These are phyloP conservation scores for Chalciporus pseudorubinellus DNA, from an alignment of 768 basidiomycete genomes.

Conservation along the genomic window DNA sequence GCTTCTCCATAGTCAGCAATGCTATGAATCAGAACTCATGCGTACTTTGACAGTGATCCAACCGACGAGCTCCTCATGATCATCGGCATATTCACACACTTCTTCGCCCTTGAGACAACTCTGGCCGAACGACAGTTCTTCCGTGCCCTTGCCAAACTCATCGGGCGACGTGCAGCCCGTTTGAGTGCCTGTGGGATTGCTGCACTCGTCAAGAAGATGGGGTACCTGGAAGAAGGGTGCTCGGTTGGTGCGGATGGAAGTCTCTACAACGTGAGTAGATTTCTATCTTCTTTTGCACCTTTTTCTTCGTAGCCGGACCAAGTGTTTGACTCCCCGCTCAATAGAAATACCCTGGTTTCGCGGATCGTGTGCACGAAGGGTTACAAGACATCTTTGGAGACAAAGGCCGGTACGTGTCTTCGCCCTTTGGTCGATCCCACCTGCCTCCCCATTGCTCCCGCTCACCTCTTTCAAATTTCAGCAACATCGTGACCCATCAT, in stretches of 20 bases:
- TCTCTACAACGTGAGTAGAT: conserved; percentile 77
- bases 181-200: conserved; percentile 95
- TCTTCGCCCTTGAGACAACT: conserved; percentile 95
- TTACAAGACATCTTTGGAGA: conserved; percentile 95
- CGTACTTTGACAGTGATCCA: conserved; percentile 60
- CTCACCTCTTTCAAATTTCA: conserved; percentile 62
- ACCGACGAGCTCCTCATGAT: conserved; percentile 97
- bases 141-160: conserved; percentile 86
- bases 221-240: conserved; percentile 88
- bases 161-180: conserved; percentile 86
- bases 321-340: not conserved
- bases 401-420: conserved; percentile 72
- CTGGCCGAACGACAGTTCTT: conserved; percentile 97
- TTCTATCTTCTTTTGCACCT: not conserved
- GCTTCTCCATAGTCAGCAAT: not conserved
- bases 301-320: not conserved
- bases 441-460: conserved; percentile 19
- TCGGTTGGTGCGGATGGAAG: conserved; percentile 90
- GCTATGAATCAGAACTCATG: not conserved
- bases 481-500: conserved; percentile 36
- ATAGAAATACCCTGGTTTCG: conserved; percentile 96
- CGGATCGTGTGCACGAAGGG: conserved; percentile 90
- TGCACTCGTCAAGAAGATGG: conserved; percentile 93
- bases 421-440: not conserved
- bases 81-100: conserved; percentile 96